Base-by-base conservation (phyloP, 2,329 filamentous ascomycete species). In the Cercospora citrullina region DNA sequence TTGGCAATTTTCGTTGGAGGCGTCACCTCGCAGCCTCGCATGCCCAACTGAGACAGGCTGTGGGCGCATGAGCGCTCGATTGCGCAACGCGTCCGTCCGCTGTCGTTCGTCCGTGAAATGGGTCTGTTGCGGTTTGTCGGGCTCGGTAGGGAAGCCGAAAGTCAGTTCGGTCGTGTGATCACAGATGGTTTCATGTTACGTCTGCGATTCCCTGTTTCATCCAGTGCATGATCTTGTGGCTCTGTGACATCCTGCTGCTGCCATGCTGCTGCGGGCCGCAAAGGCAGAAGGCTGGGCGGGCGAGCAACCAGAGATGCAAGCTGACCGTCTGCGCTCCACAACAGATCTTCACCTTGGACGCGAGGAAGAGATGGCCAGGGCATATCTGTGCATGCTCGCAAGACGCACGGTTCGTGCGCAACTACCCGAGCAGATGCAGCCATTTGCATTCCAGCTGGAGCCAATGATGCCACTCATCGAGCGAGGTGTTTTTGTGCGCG, bases 91-190 rank as follows among this genome's bases (percentile, higher is more conserved):
- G 31, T 10, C 42, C 61, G 26, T 23, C 26, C 61, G n/a, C 45
- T 48, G 45, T 63, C 61, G 48, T 59, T 62, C 48, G 58, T 42
- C 42, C 55, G 36, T 23, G 26, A 55, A 53, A 28, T 39, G 55
- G 60, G 60, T 66, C 42, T 55, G 51, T 60, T 53, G 58, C 51
- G 48, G 60, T 57, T 65, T 42, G 48, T 63, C 66, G 66, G 60
- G 60, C 59, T 69, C 67, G 67, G 65, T 63, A 66, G 60, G 53
- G 51, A 65, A 61, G 63, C 67, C 69, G 68, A 64, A 60, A 64
- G 53, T 55, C 64, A 60, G 66, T 57, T 23, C 30, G 55, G 66
- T 71, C 71, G 67, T 72, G 65, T 72, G 71, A 72, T 72, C 68
- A 68, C 42, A 28, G 33, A 60, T 58, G 30, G 39, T 60, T 23